phyloP scores from a whole-genome alignment of 169 alveolate species.

The Plasmodium reichenowi region DNA sequence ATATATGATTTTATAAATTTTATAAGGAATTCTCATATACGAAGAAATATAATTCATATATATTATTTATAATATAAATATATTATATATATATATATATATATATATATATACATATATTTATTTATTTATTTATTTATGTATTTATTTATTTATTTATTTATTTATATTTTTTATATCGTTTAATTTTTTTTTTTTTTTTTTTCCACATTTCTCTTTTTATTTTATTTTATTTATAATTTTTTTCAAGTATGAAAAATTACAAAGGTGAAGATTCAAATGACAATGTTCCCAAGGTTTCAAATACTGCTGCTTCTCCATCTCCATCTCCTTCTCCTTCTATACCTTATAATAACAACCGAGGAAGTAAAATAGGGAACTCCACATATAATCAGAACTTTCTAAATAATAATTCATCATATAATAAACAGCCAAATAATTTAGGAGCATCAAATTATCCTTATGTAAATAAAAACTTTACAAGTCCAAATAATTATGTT shows the following conservation, averaged over 20 bases:
- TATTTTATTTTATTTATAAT: not conserved
- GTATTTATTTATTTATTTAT: too few relatives aligned
- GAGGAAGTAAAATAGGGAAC: constrained; percentile 4
- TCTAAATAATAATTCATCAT: constrained; percentile 3
- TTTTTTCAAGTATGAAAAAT: constrained; percentile 4
- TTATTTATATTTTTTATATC: not conserved
- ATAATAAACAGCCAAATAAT: constrained; percentile 27
- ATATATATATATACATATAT: too few relatives aligned
- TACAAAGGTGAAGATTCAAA: constrained; percentile 9
- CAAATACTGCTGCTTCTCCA: not conserved
- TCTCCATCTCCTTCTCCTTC: too few relatives aligned
- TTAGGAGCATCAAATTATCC: constrained; percentile 8
- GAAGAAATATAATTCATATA: too few relatives aligned
- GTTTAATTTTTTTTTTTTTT: not conserved
- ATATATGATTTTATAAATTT: too few relatives aligned
- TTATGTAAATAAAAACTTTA: not conserved
- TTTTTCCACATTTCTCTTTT: not conserved
- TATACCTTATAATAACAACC: constrained; percentile 5
- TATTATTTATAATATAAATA: too few relatives aligned
- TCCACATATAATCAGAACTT: constrained; percentile 25
- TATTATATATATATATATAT: too few relatives aligned
- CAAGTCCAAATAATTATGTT: constrained; percentile 1
- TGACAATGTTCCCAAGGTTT: not conserved
- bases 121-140: too few relatives aligned
- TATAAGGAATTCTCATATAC: too few relatives aligned